Base-by-base conservation (phyloP, 2,329 filamentous ascomycete species). In the Penicillium frequentans region DNA sequence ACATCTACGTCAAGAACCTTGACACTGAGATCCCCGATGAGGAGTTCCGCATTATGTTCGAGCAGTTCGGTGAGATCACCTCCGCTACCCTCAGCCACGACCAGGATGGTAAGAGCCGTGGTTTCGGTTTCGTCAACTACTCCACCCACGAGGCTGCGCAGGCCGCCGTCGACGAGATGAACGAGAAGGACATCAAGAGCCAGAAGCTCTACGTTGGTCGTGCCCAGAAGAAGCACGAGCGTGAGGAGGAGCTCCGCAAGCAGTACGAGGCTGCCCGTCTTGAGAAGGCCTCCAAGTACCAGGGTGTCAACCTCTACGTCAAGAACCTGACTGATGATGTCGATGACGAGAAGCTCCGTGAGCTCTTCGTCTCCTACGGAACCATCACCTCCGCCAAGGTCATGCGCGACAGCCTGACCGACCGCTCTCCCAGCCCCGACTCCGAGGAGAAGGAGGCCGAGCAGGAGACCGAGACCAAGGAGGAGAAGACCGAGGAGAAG, bases 181-280 rank as follows among this genome's bases (percentile, higher is more conserved):
- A 99, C 77, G 88, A 90, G 74, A 91, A 87, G 71, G 93, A 98
- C 52, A 92, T 96, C 84, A 90, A 90, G 73, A 90, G 91, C 60
- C 92, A 98, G 83, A 95, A 96, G 75, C 86, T 99, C 59, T 99
- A 99, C 74, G 95, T 99, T 67, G 95, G 95, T 68, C 93, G 95
- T 76, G 95, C 95, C 57, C 95, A 98, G 84, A 99, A 99, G 90
- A 99, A 99, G 86, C 95, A 98, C 77, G 95, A 99, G 84, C 95
- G 95, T 72, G 95, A 99, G 83, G 95, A 99, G 82, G 95, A 99
- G 81, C 88, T 99, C 60, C 93, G 95, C 82, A 96, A 91, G 84
- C 96, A 96, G 73, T 98, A 99, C 79, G 95, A 99, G 81, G 93
- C 93, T 72, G 92, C 92, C 70, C 93, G 95, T 71, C 84, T 96